Percentiles rank a stretch among this genome's conserved stretches.
These are phyloP conservation scores for Pilatotrama ljubarskyi DNA, from an alignment of 768 basidiomycete genomes.

Conservation along the genomic window DNA sequence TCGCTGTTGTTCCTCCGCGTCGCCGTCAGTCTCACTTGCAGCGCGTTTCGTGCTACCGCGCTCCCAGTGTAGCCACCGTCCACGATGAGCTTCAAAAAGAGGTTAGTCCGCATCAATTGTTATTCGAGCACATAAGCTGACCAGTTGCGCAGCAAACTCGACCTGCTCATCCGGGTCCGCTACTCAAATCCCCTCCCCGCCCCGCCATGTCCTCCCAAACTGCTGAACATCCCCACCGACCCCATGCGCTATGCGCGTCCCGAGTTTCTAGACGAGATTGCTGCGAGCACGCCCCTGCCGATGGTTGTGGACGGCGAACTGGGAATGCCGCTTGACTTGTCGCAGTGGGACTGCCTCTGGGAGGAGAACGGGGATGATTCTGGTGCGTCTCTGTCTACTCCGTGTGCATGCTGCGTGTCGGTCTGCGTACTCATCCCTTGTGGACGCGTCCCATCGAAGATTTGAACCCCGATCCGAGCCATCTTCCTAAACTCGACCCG, in stretches of 20 bases:
- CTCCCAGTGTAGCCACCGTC: not conserved
- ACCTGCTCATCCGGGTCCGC: slow-evolving; percentile 89
- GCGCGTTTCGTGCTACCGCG: not conserved
- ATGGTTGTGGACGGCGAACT: slow-evolving; percentile 97
- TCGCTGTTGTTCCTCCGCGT: not conserved
- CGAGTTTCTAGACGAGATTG: slow-evolving; percentile 79
- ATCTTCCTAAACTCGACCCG: slow-evolving; percentile 64
- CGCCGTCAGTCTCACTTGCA: not conserved
- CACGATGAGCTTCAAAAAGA: slow-evolving; percentile 59
- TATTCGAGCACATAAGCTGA: not conserved
- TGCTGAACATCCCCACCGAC: slow-evolving; percentile 89
- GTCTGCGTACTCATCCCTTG: no score
- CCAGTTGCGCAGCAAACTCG: slow-evolving; percentile 59
- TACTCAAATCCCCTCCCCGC: slow-evolving; percentile 93
- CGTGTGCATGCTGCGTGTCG: not conserved
- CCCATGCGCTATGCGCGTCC: slow-evolving; percentile 85
- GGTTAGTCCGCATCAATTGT: slow-evolving; percentile 32
- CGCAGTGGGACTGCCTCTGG: slow-evolving; percentile 81
- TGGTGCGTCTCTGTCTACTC: slow-evolving; percentile 40
- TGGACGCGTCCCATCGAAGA: slow-evolving; percentile 36
- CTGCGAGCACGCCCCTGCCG: slow-evolving; percentile 80
- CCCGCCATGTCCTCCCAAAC: slow-evolving; percentile 96
- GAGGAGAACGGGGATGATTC: slow-evolving; percentile 73
- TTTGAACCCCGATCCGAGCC: slow-evolving; percentile 66
- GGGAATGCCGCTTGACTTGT: slow-evolving; percentile 93